Conservation (phyloP, 805 yeast species). For the Cyberlindnera samutprakarnensis region DNA sequence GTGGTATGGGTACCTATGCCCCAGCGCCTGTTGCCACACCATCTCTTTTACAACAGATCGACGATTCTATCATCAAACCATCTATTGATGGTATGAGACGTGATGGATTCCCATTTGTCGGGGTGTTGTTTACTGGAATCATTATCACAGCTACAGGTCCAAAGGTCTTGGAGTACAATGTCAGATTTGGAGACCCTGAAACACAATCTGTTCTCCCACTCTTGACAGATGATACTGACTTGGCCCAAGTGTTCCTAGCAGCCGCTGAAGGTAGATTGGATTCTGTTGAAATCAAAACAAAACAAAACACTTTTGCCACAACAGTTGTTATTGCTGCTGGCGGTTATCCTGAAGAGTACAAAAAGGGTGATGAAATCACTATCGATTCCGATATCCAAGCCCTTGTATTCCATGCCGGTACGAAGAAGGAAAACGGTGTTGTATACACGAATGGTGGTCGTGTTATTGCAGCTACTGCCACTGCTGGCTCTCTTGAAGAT, state of each 20-base stretch:
- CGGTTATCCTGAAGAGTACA: conserved; percentile 88
- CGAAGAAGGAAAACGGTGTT: conserved; percentile 47
- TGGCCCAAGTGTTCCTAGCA: conserved; percentile 88
- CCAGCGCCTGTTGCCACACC: conserved; percentile 96
- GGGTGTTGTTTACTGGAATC: conserved; percentile 91
- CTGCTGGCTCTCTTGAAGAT: conserved; percentile 62
- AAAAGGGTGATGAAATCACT: conserved; percentile 79
- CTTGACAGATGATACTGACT: conserved; percentile 75
- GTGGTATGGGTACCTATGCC: conserved; percentile 99
- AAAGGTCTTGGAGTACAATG: conserved; percentile 92
- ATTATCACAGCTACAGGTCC: conserved; percentile 88
- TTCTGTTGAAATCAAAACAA: conserved; percentile 55
- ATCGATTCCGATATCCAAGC: conserved; percentile 46
- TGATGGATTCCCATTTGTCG: conserved; percentile 93
- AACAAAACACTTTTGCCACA: conserved; percentile 58
- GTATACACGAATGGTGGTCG: conserved; percentile 91
- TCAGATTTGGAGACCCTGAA: conserved; percentile 98
- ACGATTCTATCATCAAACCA: conserved; percentile 74
- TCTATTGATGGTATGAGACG: conserved; percentile 93
- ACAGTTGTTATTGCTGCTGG: conserved; percentile 97
- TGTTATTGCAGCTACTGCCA: conserved; percentile 91
- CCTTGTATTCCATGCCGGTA: conserved; percentile 93
- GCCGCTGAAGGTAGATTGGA: conserved; percentile 93
- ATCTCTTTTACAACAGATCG: conserved; percentile 58
- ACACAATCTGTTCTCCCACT: conserved; percentile 94